Conservation (phyloP, 805 yeast genomes). For the Metschnikowia gelsemii region DNA sequence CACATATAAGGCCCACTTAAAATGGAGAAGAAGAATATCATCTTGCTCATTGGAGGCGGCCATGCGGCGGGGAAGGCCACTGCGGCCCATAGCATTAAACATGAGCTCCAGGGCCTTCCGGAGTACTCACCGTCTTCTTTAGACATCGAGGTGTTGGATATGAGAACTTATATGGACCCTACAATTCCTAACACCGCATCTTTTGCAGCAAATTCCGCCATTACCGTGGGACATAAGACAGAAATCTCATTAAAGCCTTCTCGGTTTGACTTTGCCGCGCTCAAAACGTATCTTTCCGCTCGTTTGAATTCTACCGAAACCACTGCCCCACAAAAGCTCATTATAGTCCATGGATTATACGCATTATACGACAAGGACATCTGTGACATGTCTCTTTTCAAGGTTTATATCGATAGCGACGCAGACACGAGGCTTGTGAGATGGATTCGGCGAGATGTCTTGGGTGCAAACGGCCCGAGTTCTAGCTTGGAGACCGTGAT, state of each 20-base stretch:
- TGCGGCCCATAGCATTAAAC: conserved; percentile 37
- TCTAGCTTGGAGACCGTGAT: conserved; percentile 38
- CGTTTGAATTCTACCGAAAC: conserved; percentile 14
- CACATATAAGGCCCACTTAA: neutral
- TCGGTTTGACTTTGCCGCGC: conserved; percentile 37
- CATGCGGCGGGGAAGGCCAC: conserved; percentile 56
- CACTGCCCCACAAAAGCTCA: conserved; percentile 28
- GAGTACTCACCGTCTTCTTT: conserved; percentile 12
- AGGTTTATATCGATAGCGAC: conserved; percentile 79
- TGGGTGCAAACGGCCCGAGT: neutral
- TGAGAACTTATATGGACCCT: conserved; percentile 39
- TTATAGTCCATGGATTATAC: conserved; percentile 72
- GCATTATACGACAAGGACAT: conserved; percentile 66
- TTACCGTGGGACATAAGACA: conserved; percentile 25
- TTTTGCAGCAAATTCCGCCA: conserved; percentile 27
- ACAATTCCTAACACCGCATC: conserved; percentile 18
- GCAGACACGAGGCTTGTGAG: conserved; percentile 82
- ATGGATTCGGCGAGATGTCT: conserved; percentile 56
- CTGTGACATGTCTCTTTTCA: conserved; percentile 56
- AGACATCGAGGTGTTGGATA: conserved; percentile 40
- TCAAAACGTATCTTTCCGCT: conserved; percentile 20
- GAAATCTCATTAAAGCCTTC: conserved; percentile 37
- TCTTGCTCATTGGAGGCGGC: conserved; percentile 61
- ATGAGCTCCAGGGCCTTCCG: conserved; percentile 22
- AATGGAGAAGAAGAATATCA: conserved; percentile 17